These are phyloP conservation scores for Colletotrichum sublineola DNA, from an alignment of 2,329 filamentous ascomycete genomes.

Conservation along the genomic window DNA sequence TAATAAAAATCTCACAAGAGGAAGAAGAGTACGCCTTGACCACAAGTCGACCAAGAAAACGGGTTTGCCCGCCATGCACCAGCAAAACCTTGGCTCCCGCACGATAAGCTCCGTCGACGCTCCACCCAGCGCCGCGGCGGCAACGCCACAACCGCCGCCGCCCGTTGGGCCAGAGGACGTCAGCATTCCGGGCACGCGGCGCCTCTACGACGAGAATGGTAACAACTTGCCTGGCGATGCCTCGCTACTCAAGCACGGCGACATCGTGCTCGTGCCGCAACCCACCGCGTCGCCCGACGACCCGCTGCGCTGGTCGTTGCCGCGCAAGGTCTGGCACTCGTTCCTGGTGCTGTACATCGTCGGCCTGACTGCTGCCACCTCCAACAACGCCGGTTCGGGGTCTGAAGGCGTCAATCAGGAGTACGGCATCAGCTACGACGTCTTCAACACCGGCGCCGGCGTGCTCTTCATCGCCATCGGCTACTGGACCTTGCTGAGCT, in stretches of 20 bases:
- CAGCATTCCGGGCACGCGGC: conserved; percentile 38
- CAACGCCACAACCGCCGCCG: not conserved
- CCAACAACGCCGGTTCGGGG: conserved; percentile 67
- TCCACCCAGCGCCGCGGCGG: conserved; percentile 14
- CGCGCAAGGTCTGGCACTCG: conserved; percentile 63
- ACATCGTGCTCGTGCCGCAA: conserved; percentile 66
- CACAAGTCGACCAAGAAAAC: no score
- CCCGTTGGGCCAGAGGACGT: conserved; percentile 18
- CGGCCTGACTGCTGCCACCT: conserved; percentile 67
- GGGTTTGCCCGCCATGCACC: not conserved
- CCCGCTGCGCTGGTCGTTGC: conserved; percentile 63
- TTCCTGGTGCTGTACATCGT: conserved; percentile 66
- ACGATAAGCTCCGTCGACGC: conserved; percentile 13
- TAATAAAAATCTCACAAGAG: not conserved
- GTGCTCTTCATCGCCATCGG: conserved; percentile 69
- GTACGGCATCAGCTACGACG: conserved; percentile 63
- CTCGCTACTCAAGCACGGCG: conserved; percentile 47
- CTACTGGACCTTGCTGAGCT: conserved; percentile 66
- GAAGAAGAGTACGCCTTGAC: conserved; percentile 21
- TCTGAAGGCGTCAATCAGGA: conserved; percentile 63
- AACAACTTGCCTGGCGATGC: conserved; percentile 25
- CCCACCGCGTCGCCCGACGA: conserved; percentile 67
- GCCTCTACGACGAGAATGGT: conserved; percentile 35
- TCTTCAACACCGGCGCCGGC: conserved; percentile 69
- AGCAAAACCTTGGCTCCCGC: not conserved